These are phyloP conservation scores for Lasiosphaeria ovina DNA, from an alignment of 495 filamentous ascomycete species.

Conservation along the genomic window DNA sequence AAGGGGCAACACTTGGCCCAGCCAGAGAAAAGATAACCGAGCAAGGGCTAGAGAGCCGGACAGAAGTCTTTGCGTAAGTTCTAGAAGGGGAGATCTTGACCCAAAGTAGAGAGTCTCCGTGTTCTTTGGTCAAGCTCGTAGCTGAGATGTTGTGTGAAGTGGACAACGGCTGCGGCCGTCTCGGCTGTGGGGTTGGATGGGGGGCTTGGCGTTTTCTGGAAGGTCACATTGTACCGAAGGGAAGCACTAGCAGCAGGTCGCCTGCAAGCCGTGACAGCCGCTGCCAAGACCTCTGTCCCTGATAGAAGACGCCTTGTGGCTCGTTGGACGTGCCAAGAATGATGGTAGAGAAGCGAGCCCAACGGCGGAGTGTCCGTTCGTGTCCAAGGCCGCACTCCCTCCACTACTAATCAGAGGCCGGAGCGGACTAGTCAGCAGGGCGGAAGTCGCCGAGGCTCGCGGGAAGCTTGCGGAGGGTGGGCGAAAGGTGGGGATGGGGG, in stretches of 20 bases:
- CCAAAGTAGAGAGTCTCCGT: background rate
- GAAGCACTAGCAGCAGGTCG: background rate
- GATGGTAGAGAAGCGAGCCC: background rate
- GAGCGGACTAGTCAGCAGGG: background rate
- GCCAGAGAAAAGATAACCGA: background rate
- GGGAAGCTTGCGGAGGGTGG: background rate
- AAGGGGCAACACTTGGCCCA: background rate
- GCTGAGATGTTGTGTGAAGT: background rate
- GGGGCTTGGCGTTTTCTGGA: constrained; percentile 13
- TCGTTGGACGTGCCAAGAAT: background rate
- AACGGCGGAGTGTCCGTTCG: background rate
- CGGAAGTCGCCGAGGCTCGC: background rate
- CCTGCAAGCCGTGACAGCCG: background rate
- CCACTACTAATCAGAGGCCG: too few species aligned
- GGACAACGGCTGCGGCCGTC: background rate
- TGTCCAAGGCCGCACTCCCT: background rate
- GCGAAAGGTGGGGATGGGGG: background rate
- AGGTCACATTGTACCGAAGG: constrained; percentile 9
- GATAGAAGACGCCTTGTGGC: background rate
- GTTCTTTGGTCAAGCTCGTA: background rate
- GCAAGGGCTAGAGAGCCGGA: background rate
- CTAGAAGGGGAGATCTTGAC: background rate
- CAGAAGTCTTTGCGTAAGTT: background rate
- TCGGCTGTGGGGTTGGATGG: background rate
- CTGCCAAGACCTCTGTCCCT: background rate